A percentile compares a stretch with the other conserved stretches of the same genome.
phyloP scores from a whole-genome alignment of 768 basidiomycete genomes.

The Auricularia cornea region DNA sequence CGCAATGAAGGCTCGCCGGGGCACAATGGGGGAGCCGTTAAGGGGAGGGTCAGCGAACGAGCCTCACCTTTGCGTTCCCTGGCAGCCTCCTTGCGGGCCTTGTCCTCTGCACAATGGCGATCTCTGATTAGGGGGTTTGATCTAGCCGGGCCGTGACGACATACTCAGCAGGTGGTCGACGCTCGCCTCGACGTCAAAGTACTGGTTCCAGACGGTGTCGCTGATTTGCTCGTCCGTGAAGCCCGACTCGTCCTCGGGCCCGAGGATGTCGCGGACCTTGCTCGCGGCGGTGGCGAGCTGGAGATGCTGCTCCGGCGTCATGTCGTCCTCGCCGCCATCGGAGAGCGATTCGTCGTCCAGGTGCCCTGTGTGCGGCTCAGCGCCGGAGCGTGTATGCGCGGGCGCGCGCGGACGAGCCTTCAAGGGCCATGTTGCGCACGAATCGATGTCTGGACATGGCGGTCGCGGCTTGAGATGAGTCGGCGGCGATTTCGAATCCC shows the following conservation, averaged over 20 bases:
- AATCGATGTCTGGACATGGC: constrained; percentile 89
- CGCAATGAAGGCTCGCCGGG: constrained; percentile 3
- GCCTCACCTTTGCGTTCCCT: constrained; percentile 82
- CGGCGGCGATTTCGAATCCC: constrained; percentile 16
- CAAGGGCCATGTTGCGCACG: constrained; percentile 76
- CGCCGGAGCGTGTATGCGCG: background rate
- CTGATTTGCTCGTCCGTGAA: constrained; percentile 68
- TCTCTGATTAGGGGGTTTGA: background rate
- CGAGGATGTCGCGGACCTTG: constrained; percentile 58
- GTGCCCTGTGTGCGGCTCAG: constrained; percentile 46
- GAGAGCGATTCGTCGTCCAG: constrained; percentile 74
- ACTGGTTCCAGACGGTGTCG: constrained; percentile 78
- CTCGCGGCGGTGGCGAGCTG: constrained; percentile 66
- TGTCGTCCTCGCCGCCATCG: constrained; percentile 68
- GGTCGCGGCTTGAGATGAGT: constrained; percentile 4
- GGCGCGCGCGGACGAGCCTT: constrained; percentile 33
- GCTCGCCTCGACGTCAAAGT: constrained; percentile 76
- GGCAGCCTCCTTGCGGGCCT: constrained; percentile 50
- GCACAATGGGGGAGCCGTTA: constrained; percentile 20
- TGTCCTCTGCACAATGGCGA: constrained; percentile 47
- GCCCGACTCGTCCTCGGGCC: constrained; percentile 53
- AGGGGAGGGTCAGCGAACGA: constrained; percentile 11
- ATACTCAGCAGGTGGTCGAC: constrained; percentile 67
- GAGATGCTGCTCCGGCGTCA: constrained; percentile 71
- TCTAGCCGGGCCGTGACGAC: constrained; percentile 16